Conservation (phyloP, 345 rosid species). For the Populus deltoides region DNA sequence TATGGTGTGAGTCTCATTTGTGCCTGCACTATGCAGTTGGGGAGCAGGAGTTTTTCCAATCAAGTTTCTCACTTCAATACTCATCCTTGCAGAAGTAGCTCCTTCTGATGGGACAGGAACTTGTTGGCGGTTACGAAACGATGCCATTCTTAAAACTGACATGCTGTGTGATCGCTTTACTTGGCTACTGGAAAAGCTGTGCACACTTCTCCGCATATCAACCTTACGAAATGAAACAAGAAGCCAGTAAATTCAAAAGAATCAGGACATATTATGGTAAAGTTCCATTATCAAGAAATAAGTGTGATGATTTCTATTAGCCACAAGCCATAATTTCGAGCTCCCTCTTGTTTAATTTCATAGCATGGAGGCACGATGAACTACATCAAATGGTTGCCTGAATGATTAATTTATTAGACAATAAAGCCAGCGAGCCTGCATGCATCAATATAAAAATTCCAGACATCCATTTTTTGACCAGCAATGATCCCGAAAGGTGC, state of each 20-base stretch:
- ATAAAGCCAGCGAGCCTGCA: no score
- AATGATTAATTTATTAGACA: neutral
- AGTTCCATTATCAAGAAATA: neutral
- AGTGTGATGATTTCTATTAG: neutral
- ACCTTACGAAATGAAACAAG: conserved; percentile 38
- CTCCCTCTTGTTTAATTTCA: neutral
- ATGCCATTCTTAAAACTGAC: conserved; percentile 37
- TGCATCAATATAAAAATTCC: neutral
- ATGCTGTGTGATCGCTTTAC: conserved; percentile 41
- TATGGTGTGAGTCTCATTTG: neutral
- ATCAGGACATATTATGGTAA: neutral
- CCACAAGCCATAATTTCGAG: neutral
- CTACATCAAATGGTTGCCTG: neutral
- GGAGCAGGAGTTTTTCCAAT: no score
- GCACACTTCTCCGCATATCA: conserved; percentile 32
- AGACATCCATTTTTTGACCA: no score
- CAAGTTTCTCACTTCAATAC: no score
- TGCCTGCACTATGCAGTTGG: no score
- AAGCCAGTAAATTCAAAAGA: conserved; percentile 5
- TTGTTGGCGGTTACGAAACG: conserved; percentile 24
- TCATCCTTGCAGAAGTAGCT: no score
- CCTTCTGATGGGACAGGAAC: conserved; percentile 59
- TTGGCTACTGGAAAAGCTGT: conserved; percentile 35
- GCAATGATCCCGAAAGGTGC: neutral
- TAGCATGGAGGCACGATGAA: neutral